These are phyloP conservation scores for Vairimorpha necatrix DNA, from an alignment of 371 early-diverging fungal genomes.

Conservation along the genomic window DNA sequence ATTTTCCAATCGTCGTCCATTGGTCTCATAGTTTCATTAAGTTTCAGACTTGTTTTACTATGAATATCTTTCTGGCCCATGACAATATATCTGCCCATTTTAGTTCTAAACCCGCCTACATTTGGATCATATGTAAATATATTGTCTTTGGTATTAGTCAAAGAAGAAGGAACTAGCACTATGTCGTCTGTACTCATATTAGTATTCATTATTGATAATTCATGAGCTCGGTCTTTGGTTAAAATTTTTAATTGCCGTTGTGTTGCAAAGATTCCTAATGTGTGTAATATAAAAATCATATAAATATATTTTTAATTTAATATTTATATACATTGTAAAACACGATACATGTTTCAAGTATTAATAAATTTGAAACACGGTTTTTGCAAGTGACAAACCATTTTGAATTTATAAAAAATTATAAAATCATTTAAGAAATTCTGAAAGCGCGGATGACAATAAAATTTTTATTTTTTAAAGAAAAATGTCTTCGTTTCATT, in stretches of 20 bases:
- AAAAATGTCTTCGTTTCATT: too few species aligned
- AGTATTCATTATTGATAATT: background rate
- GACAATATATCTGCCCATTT: background rate
- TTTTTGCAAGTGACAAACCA: too few species aligned
- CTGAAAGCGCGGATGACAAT: too few species aligned
- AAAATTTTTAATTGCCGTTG: background rate
- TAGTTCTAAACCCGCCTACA: background rate
- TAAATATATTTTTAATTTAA: background rate
- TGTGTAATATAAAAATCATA: background rate
- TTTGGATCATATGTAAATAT: background rate
- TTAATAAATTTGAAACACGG: too few species aligned
- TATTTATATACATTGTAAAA: background rate
- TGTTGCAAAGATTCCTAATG: background rate
- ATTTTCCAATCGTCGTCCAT: slow-evolving; percentile 1
- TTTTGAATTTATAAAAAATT: too few species aligned
- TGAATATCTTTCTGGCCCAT: background rate
- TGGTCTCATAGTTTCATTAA: background rate
- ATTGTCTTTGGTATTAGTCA: background rate
- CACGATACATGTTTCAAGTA: too few species aligned
- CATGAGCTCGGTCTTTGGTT: background rate
- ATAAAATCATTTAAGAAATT: too few species aligned
- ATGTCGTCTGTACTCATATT: background rate
- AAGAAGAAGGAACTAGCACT: background rate
- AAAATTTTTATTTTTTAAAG: too few species aligned
- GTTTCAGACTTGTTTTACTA: background rate